Evolutionary conservation across 768 basidiomycete genomes (phyloP), one percentile per base, ranked within the genome.

Genomic region (Amanita subjunquillea): DNA sequence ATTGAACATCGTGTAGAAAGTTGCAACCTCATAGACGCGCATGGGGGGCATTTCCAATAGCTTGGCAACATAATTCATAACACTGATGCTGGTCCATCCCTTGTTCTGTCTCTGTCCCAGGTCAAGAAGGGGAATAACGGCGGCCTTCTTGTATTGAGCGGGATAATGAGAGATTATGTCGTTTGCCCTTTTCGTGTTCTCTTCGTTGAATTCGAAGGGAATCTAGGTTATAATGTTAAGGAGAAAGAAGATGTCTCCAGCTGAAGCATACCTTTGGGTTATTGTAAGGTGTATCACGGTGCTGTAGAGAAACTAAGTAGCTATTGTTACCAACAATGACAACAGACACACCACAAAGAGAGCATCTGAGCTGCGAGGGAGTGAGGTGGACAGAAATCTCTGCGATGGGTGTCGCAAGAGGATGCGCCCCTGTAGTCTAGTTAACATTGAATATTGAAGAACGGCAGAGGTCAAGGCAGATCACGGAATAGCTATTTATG

Each of bases 1-100:
- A 75, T 97, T 99, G 78, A 97, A 98, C 95, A 99, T 98, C 60
- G 96, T 99, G 70, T 99, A 99, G 73, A 99, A 99, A 12, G 92
- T 94, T 15, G 95, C 95, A 48, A 99, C 96, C 69, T 99, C 96
- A 66, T 99, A 99, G 2, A 97, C 96, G 8, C 96, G 87, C 96
- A 99, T 98, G 49, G 91, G 90, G 8, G 88, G 91, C 80, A 99
- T 87, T 62, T 87, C 91, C 29, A 98, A 77, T 30, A 95, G 73
- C 58, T 89, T 87, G 1, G 96, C 96, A 51, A 99, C 87, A 61
- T 93, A 91, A 72, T 99, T 97, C 96, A 99, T 99, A 56, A 95
- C 93, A 61, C 88, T 91, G 58, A 99, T 95, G 65, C 88, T 92
- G 23, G 95, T 97, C 91, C 91, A 99, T 60, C 91, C 91, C 59